These are phyloP conservation scores for Ormosia emarginata DNA, from an alignment of 306 rosid genomes.

Conservation along the genomic window DNA sequence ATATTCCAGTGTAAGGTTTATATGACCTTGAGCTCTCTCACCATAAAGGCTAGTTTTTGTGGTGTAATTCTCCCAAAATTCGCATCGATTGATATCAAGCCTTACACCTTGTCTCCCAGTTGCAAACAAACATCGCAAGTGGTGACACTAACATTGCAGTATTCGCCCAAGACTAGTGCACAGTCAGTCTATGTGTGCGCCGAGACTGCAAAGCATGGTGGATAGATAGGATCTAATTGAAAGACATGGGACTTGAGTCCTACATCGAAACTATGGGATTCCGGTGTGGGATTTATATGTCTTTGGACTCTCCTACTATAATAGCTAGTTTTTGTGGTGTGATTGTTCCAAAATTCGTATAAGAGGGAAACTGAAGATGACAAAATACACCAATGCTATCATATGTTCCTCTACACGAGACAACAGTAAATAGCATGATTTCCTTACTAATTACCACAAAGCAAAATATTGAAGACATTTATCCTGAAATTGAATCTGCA, in stretches of 20 bases:
- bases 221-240: background rate
- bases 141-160: background rate
- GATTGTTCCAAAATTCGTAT: background rate
- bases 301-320: background rate
- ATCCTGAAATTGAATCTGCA: slow-evolving; percentile 3
- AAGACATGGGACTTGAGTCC: background rate
- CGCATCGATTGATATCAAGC: too few relatives aligned
- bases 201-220: background rate
- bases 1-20: background rate
- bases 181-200: background rate
- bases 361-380: background rate
- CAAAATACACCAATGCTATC: background rate
- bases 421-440: slow-evolving; percentile 5
- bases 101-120: background rate
- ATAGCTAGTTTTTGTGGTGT: background rate
- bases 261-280: background rate
- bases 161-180: background rate
- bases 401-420: background rate
- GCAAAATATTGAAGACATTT: slow-evolving; percentile 10
- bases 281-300: background rate
- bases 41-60: background rate
- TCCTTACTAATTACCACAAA: slow-evolving; percentile 7
- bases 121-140: background rate
- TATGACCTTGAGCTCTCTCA: background rate
- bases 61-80: too few relatives aligned